Percentiles rank a stretch among this genome's conserved stretches.
Conservation (phyloP, 441 rosid genomes). For the Breynia disticha region DNA sequence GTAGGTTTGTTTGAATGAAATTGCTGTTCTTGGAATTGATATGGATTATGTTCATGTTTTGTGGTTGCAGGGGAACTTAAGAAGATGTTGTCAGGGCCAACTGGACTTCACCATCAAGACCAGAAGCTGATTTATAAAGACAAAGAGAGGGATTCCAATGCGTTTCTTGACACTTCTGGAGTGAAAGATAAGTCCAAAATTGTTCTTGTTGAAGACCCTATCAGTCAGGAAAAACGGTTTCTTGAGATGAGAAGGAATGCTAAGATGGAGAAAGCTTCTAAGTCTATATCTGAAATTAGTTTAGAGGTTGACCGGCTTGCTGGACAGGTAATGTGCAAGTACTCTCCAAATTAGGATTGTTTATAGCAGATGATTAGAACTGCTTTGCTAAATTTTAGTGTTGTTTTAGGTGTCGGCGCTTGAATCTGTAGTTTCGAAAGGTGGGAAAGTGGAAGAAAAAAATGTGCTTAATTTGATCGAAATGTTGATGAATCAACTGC, state of each 20-base stretch:
- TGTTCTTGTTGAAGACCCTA: constrained; percentile 71
- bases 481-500: constrained; percentile 82
- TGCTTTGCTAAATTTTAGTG: background rate
- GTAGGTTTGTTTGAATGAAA: too few relatives aligned
- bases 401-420: constrained; percentile 55
- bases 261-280: constrained; percentile 77
- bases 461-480: constrained; percentile 55
- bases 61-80: constrained; percentile 71
- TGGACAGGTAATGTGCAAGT: constrained; percentile 42
- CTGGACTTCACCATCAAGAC: constrained; percentile 84
- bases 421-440: constrained; percentile 53
- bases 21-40: too few relatives aligned
- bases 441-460: constrained; percentile 74
- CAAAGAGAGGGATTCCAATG: constrained; percentile 86
- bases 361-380: background rate
- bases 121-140: constrained; percentile 83
- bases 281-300: constrained; percentile 81
- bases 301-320: constrained; percentile 80
- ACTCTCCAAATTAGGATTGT: background rate
- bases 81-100: constrained; percentile 77
- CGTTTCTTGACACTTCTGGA: constrained; percentile 74
- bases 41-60: too few relatives aligned
- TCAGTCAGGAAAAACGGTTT: constrained; percentile 76
- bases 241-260: constrained; percentile 79
- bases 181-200: constrained; percentile 89